Conservation (phyloP, 441 rosid genomes). For the Erodium moschatum region DNA sequence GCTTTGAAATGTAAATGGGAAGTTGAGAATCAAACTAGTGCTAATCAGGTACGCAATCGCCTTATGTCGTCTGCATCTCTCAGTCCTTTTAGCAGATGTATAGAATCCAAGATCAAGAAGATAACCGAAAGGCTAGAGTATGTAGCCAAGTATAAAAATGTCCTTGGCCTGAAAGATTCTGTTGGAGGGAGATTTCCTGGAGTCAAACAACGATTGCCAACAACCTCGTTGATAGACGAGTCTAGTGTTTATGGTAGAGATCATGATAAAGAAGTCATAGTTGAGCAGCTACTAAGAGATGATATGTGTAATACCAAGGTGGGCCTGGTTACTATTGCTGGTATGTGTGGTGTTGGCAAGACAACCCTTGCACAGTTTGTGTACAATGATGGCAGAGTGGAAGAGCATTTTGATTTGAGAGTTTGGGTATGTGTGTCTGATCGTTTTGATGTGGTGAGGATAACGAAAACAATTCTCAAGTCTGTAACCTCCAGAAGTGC, state of each 20-base stretch:
- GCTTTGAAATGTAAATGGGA: constrained; percentile 8
- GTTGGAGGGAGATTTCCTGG: constrained; percentile 10
- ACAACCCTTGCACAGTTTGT: constrained; percentile 25
- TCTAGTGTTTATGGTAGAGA: constrained; percentile 17
- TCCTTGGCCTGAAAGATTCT: constrained; percentile 15
- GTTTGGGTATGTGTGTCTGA: constrained; percentile 26
- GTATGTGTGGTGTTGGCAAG: constrained; percentile 30
- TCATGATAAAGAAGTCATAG: constrained; percentile 1
- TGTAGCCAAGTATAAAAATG: constrained; percentile 14
- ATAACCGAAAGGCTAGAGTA: constrained; percentile 17
- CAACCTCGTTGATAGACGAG: constrained; percentile 17
- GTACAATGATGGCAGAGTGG: constrained; percentile 18
- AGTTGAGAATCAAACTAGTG: not conserved
- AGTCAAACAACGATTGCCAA: constrained; percentile 12
- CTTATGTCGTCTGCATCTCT: constrained; percentile 5
- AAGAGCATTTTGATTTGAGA: constrained; percentile 12
- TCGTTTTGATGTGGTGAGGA: constrained; percentile 10
- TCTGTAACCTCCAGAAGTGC: constrained; percentile 8
- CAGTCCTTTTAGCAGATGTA: constrained; percentile 9
- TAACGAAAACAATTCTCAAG: constrained; percentile 17
- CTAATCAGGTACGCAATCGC: constrained; percentile 20
- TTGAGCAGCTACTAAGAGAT: constrained; percentile 10
- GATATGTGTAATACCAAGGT: not conserved
- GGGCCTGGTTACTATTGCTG: constrained; percentile 25
- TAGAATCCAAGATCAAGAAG: constrained; percentile 15